Conservation (phyloP, 2,329 filamentous ascomycete genomes). For the Botryotinia convoluta region DNA sequence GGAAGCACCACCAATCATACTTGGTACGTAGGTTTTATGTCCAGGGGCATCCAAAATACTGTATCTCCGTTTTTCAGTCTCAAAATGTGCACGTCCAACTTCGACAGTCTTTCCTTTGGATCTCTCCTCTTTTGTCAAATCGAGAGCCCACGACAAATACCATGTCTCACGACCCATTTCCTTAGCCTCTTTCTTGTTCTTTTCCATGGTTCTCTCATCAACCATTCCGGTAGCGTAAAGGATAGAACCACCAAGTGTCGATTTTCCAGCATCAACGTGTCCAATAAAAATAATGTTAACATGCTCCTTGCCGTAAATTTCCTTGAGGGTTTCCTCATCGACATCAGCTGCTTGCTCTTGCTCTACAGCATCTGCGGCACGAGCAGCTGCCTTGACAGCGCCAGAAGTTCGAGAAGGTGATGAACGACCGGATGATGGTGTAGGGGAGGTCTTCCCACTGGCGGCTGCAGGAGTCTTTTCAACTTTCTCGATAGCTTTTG, state of each 20-base stretch:
- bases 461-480: conserved; percentile 62
- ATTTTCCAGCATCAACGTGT: conserved; percentile 98
- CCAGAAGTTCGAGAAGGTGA: conserved; percentile 65
- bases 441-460: conserved; percentile 74
- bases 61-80: conserved; percentile 94
- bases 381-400: conserved; percentile 52
- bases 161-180: conserved; percentile 95
- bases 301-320: conserved; percentile 92
- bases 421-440: conserved; percentile 78
- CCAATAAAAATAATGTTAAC: conserved; percentile 97
- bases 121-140: conserved; percentile 94
- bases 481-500: conserved; percentile 92
- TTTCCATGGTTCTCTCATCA: conserved; percentile 97
- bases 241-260: conserved; percentile 89
- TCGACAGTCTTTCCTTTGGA: conserved; percentile 97
- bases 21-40: conserved; percentile 96
- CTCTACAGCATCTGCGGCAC: conserved; percentile 78
- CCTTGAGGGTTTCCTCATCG: conserved; percentile 81
- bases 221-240: conserved; percentile 96
- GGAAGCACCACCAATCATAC: conserved; percentile 95
- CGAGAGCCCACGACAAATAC: conserved; percentile 98
- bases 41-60: conserved; percentile 95
- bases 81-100: conserved; percentile 92
- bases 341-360: conserved; percentile 69
- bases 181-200: conserved; percentile 96